Percentiles rank a stretch among this genome's conserved stretches.
These are phyloP conservation scores for Barbatosphaeria neglecta DNA, from an alignment of 495 filamentous ascomycete species.

Conservation along the genomic window DNA sequence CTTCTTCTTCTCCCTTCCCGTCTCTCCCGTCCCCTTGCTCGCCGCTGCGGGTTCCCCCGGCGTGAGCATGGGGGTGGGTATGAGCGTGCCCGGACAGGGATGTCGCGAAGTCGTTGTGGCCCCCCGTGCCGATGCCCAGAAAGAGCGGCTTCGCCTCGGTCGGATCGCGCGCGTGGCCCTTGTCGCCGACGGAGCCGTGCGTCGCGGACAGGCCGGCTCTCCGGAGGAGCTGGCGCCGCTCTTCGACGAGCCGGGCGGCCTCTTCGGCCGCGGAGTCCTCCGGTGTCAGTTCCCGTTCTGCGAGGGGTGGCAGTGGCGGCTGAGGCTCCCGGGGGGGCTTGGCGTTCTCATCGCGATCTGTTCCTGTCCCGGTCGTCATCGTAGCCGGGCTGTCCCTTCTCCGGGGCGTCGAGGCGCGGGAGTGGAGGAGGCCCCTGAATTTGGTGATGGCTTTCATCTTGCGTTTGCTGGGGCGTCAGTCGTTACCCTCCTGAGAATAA, in stretches of 20 bases:
- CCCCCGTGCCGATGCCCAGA: constrained; percentile 62
- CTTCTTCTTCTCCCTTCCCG: no score
- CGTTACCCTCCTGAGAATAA: no score
- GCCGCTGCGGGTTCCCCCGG: no score
- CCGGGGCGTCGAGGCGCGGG: not conserved
- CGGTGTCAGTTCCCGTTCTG: no score
- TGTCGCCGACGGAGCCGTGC: constrained; percentile 16
- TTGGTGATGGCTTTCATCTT: constrained; percentile 87
- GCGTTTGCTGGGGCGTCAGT: no score
- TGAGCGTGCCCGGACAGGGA: not conserved
- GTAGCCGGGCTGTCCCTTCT: not conserved
- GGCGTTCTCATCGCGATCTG: constrained; percentile 3
- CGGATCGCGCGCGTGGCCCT: constrained; percentile 55
- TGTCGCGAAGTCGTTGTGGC: constrained; percentile 23
- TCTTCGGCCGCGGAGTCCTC: constrained; percentile 25
- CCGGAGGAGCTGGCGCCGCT: constrained; percentile 24
- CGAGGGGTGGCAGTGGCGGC: constrained; percentile 42
- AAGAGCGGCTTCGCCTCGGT: constrained; percentile 49
- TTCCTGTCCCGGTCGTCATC: no score
- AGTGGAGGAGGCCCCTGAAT: constrained; percentile 52
- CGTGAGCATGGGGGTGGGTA: constrained; percentile 7
- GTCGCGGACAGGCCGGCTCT: constrained; percentile 6
- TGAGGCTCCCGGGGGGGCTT: constrained; percentile 5
- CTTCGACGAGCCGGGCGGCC: constrained; percentile 23
- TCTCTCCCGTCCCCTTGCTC: no score